Percentiles rank a stretch among this genome's conserved stretches.
These are phyloP conservation scores for Chaetomiaceae sp. DNA, from an alignment of 2,329 filamentous ascomycete species.

Conservation along the genomic window DNA sequence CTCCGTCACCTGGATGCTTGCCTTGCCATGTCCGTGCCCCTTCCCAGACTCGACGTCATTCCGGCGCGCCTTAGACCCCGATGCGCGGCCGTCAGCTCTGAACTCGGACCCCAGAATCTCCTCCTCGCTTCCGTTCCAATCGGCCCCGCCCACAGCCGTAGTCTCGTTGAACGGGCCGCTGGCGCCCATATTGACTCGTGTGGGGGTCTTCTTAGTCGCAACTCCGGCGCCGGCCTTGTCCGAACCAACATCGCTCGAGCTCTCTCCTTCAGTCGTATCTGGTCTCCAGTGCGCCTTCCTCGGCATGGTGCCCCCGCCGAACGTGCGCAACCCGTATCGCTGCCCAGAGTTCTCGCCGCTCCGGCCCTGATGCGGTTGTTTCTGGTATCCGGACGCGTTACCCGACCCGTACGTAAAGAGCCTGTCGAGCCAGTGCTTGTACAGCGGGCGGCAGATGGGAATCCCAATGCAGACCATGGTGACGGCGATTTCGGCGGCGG, in stretches of 20 bases:
- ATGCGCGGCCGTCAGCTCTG: neutral
- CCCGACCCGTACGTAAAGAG: neutral
- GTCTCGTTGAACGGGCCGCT: neutral
- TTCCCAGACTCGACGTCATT: neutral
- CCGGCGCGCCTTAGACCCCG: neutral
- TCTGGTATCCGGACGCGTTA: neutral
- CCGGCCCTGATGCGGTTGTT: neutral
- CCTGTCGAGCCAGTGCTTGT: neutral
- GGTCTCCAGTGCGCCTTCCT: neutral
- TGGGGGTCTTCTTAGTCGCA: too few relatives aligned
- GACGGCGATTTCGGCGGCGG: conserved; percentile 25
- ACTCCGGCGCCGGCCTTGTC: too few relatives aligned
- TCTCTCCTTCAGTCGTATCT: neutral
- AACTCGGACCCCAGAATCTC: neutral
- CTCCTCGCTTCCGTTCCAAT: neutral
- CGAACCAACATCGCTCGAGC: neutral
- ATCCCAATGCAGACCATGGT: conserved; percentile 8
- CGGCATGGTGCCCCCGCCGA: neutral
- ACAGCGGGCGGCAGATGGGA: conserved; percentile 1
- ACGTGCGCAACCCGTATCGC: neutral
- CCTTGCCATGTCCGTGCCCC: neutral
- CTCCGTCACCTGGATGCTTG: neutral
- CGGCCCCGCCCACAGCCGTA: neutral
- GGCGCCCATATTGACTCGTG: too few relatives aligned
- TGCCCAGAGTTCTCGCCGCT: neutral